Conservation (phyloP, 495 filamentous ascomycete species). For the Aspergillus sparsus region DNA sequence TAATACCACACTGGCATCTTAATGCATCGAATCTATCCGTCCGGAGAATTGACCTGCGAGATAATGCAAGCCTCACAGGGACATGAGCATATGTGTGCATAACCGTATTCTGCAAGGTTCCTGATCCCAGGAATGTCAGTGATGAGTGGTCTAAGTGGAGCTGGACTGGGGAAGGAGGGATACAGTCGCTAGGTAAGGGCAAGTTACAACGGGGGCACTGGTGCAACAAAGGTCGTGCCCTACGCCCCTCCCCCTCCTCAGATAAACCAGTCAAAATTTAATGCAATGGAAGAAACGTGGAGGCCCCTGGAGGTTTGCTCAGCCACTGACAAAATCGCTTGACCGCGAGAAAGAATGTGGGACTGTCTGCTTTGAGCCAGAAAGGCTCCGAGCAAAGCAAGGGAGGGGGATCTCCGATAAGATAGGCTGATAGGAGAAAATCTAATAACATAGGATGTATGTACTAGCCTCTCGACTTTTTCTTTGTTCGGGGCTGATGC, state of each 20-base stretch:
- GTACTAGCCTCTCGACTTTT: constrained; percentile 5
- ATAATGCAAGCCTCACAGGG: constrained; percentile 5
- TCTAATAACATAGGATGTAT: neutral
- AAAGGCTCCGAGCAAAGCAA: constrained; percentile 2
- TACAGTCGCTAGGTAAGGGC: neutral
- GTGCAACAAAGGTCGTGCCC: neutral
- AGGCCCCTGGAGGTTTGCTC: neutral
- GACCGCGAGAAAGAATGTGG: constrained; percentile 14
- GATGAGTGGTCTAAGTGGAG: neutral
- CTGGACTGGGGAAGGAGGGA: neutral
- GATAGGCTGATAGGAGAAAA: constrained; percentile 22
- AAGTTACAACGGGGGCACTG: neutral
- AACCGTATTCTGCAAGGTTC: neutral
- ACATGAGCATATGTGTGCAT: neutral
- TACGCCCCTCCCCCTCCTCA: neutral
- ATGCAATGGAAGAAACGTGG: neutral
- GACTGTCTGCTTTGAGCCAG: neutral
- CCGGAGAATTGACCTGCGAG: constrained; percentile 7
- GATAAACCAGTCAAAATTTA: neutral
- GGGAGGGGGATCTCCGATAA: constrained; percentile 17
- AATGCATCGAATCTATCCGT: constrained; percentile 6
- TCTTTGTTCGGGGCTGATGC: neutral
- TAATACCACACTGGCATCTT: neutral
- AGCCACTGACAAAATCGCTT: neutral
- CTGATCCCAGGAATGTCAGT: neutral